Base-by-base conservation (phyloP, 257 asterid genomes). In the Capsicum chinense region DNA sequence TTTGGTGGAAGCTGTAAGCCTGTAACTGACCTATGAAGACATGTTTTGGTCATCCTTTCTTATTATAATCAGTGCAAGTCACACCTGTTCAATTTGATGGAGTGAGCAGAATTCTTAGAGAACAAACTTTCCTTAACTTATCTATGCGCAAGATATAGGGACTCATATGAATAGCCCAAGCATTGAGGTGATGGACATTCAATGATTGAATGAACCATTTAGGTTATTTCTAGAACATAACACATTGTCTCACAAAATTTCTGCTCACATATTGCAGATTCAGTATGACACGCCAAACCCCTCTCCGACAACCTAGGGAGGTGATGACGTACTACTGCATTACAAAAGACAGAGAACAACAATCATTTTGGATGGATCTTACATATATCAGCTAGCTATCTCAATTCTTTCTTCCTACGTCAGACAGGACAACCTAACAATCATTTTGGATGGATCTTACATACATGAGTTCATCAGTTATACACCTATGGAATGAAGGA, bases 361-460 rank as follows among this genome's bases (percentile, higher is more conserved):
- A 74, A 74, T 50, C 81, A 48, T 52, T 74, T 74, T 74, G 62
- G 81, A 76, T 21, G 81, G 81, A 50, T 21, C 21, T 74, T 21
- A 74, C 62, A 21, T 21, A 76, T 26, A 56, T 26, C 63, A 76
- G 48, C 63, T 76, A 76, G 62, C 26, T 52, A 76, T 56, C 63
- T 52, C 60, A 76, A 26, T 54, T 26, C 64, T 33, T 78, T 33
- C 64, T 52, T 52, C 9, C 50, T 21, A 13, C 0, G 4, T 78
- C 64, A 78, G 50, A 33, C 81, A 54, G 64, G 48, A 54, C 26
- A 50, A 21, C 62, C 47, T 48, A 48, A 50, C 33, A 26, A 26
- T 26, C 33, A 26, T 26, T 26, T 26, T 26, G 33, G 33, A 26
- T 26, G 33, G 33, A 26, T 26, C 33, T 26, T 26, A 26, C 33